A percentile compares a stretch with the other conserved stretches of the same genome.
These are phyloP conservation scores for Silene uniflora DNA, from an alignment of 148 eudicot species.

Conservation along the genomic window DNA sequence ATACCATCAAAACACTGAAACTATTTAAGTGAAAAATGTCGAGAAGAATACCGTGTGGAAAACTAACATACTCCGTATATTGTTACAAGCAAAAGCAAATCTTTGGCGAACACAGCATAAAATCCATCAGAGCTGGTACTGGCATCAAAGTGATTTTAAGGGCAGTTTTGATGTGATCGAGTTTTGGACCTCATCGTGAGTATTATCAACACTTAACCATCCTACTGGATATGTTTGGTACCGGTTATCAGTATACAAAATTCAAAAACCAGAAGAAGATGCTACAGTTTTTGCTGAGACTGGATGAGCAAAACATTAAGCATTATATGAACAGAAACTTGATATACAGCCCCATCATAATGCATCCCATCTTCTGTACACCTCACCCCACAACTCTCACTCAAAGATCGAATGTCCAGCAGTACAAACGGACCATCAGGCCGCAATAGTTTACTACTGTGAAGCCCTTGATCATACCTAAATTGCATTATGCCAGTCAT, in stretches of 20 bases:
- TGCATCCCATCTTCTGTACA: slow-evolving; percentile 95
- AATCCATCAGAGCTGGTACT: slow-evolving; percentile 1
- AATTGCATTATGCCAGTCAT: slow-evolving; percentile 45
- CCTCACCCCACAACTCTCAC: slow-evolving; percentile 52
- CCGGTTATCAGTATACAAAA: not conserved
- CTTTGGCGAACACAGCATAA: not conserved
- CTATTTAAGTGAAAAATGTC: too few species aligned
- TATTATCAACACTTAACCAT: too few species aligned
- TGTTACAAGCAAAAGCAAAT: slow-evolving; percentile 2
- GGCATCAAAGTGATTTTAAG: too few species aligned
- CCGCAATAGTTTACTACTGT: slow-evolving; percentile 53
- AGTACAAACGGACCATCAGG: slow-evolving; percentile 64
- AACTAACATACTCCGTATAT: slow-evolving; percentile 20
- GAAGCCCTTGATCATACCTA: slow-evolving; percentile 48
- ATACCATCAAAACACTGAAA: too few species aligned
- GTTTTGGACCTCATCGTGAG: too few species aligned
- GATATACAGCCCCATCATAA: slow-evolving; percentile 62
- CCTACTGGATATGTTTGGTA: too few species aligned
- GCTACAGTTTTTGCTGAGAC: slow-evolving; percentile 72
- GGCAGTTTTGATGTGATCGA: too few species aligned
- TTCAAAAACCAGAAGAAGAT: not conserved
- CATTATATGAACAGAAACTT: slow-evolving; percentile 74
- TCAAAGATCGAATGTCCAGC: slow-evolving; percentile 56
- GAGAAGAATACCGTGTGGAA: slow-evolving; percentile 33
- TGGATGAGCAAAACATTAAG: slow-evolving; percentile 84